Conservation (phyloP, 129 eudicot species). For the Lonicera japonica region DNA sequence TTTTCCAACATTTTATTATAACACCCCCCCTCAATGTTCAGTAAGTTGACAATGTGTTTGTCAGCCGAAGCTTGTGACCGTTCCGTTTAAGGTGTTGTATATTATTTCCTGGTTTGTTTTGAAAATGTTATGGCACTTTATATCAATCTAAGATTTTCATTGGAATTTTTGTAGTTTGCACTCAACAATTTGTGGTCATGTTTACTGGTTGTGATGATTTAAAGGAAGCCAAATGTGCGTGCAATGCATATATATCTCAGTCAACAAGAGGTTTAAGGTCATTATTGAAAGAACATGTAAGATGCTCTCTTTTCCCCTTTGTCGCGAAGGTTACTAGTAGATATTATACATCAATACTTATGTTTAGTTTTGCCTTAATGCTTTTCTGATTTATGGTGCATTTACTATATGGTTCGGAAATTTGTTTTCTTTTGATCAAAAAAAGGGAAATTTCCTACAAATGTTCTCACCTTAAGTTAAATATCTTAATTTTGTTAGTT, state of each 20-base stretch:
- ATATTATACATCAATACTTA: too few species aligned
- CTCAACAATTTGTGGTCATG: constrained; percentile 71
- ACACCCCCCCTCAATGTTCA: too few species aligned
- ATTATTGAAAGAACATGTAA: constrained; percentile 79
- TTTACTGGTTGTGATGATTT: constrained; percentile 46
- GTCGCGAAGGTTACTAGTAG: background rate
- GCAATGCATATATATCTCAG: constrained; percentile 84
- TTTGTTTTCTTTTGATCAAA: background rate
- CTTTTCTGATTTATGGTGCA: background rate
- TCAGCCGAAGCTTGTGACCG: background rate
- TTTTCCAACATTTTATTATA: too few species aligned
- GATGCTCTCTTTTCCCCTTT: constrained; percentile 8
- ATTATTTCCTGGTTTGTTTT: background rate
- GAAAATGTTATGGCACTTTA: background rate
- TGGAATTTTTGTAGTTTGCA: constrained; percentile 52
- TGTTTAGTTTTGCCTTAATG: background rate
- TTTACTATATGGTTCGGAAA: background rate
- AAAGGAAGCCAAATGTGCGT: constrained; percentile 29
- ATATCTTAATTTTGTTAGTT: too few species aligned
- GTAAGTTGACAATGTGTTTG: background rate
- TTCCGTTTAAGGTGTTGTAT: background rate
- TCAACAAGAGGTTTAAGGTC: constrained; percentile 89
- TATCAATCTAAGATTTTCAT: constrained; percentile 1
- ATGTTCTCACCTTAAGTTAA: too few species aligned
- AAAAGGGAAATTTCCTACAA: too few species aligned